Base-by-base conservation (phyloP, 2,329 filamentous ascomycete species). In the Zelopaecilomyces penicillatus region DNA sequence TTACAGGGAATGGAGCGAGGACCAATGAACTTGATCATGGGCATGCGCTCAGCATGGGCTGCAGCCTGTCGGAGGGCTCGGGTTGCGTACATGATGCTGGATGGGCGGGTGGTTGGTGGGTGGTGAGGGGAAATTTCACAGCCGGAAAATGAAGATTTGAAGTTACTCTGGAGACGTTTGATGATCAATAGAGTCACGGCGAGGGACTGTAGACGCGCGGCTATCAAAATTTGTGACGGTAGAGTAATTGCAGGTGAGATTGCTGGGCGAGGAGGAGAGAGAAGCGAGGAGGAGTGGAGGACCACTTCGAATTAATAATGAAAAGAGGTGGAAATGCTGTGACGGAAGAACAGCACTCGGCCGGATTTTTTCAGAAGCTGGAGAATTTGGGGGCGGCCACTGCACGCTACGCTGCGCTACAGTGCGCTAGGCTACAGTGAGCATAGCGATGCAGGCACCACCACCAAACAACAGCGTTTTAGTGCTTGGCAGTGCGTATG, bases 1-100 rank as follows among this genome's bases (percentile, higher is more conserved):
- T 45, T 34, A 82, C 78, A 62, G 55, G 78, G 79, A 59, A 76
- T 71, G 45, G 71, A 65, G 55, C 79, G 71, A 64, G 75, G 78
- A 56, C 78, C 79, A 46, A 82, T 57, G 64, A 83, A 83, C 58
- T 69, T 71, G 64, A 83, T 83, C 57, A 79, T 63, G 49, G 79
- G 79, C 42, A 70, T 72, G 57, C 78, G 77, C 69, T 80, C 75
- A 52, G 73, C 73, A 57, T 75, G 73, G 58, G 73, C 73, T 53
- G 74, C 74, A 54, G 73, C 75, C 67, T 78, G 76, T 55, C 77
- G 76, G 44, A 82, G 70, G 51, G 66, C 67, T 59, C 69, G 68
- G 46, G 78, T 78, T 40, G 73, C 65, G 52, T 75, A 71, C 78
- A 82, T 82, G 53, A 44, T 53, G 31, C 6, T 49, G 47, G 30